A percentile compares a stretch with the other conserved stretches of the same genome.
phyloP scores from a whole-genome alignment of 2,329 filamentous ascomycete genomes.

The Talaromyces piceae region DNA sequence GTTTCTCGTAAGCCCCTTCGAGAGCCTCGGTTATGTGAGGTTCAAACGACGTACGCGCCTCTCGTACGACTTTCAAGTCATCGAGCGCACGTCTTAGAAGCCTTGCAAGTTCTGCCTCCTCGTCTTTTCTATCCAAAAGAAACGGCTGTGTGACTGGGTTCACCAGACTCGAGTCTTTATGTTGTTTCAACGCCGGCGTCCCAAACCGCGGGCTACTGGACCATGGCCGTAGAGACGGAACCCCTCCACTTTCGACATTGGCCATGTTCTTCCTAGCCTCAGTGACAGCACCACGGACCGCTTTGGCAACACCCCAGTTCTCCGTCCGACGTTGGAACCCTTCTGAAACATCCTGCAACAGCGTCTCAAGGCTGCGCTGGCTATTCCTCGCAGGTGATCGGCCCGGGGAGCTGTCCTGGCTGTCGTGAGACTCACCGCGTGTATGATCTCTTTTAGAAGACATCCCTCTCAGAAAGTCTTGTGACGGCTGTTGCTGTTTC shows the following conservation, averaged over 20 bases:
- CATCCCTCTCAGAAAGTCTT: conserved; percentile 5
- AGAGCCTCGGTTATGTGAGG: conserved; percentile 23
- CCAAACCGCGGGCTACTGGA: conserved; percentile 13
- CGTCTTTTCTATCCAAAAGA: conserved; percentile 31
- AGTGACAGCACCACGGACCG: conserved; percentile 40
- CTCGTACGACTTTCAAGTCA: conserved; percentile 31
- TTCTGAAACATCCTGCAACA: conserved; percentile 43
- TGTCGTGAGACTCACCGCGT: conserved; percentile 24
- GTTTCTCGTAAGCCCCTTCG: conserved; percentile 31
- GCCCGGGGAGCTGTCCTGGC: conserved; percentile 26
- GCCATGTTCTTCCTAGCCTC: conserved; percentile 42
- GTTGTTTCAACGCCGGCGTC: conserved; percentile 12
- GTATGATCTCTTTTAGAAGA: conserved; percentile 15
- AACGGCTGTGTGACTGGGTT: conserved; percentile 27
- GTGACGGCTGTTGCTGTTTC: conserved; percentile 18
- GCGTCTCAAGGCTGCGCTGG: conserved; percentile 36
- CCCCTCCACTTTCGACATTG: conserved; percentile 28
- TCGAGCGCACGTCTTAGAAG: conserved; percentile 35
- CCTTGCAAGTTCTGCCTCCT: conserved; percentile 31
- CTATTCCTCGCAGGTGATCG: conserved; percentile 31
- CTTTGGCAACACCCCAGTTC: conserved; percentile 43
- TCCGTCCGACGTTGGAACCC: conserved; percentile 42
- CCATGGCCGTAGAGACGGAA: conserved; percentile 19
- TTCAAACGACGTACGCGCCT: conserved; percentile 19
- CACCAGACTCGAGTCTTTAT: conserved; percentile 12